Conservation (phyloP, 2,329 filamentous ascomycete species). For the Monilinia polystroma region DNA sequence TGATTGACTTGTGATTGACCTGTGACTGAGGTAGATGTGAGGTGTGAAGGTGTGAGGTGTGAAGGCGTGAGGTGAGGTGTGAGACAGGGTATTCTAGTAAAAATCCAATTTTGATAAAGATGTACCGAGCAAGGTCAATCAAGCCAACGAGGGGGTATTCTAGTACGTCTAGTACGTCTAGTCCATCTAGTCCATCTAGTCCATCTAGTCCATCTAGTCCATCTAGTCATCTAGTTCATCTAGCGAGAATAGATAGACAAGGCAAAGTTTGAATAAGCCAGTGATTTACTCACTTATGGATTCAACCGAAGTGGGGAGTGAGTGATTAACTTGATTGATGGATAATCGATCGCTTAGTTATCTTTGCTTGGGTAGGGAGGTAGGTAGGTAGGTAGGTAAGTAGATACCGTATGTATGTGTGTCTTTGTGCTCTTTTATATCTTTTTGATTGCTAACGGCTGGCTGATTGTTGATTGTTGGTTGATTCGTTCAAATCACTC, state of each 20-base stretch:
- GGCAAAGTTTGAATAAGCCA: background rate
- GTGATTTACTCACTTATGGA: background rate
- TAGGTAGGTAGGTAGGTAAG: too few relatives aligned
- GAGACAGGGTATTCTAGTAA: slow-evolving; percentile 2
- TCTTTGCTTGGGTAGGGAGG: background rate
- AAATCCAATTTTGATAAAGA: background rate
- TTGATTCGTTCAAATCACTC: too few relatives aligned
- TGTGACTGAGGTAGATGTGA: too few relatives aligned
- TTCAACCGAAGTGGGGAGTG: background rate
- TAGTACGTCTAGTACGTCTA: background rate
- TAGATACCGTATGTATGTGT: too few relatives aligned
- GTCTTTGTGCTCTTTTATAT: too few relatives aligned
- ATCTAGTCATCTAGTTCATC: too few relatives aligned
- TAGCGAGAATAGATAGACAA: background rate
- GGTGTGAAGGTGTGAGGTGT: too few relatives aligned
- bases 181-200: too few relatives aligned
- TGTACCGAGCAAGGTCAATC: background rate
- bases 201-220: background rate
- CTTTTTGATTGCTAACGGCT: too few relatives aligned
- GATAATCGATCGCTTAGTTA: background rate
- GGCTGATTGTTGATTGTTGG: background rate
- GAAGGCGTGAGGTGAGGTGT: too few relatives aligned
- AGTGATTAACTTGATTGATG: background rate
- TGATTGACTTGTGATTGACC: too few relatives aligned
- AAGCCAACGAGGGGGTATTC: background rate